Base-by-base conservation (phyloP, 805 yeast genomes). In the Lachancea quebecensis region DNA sequence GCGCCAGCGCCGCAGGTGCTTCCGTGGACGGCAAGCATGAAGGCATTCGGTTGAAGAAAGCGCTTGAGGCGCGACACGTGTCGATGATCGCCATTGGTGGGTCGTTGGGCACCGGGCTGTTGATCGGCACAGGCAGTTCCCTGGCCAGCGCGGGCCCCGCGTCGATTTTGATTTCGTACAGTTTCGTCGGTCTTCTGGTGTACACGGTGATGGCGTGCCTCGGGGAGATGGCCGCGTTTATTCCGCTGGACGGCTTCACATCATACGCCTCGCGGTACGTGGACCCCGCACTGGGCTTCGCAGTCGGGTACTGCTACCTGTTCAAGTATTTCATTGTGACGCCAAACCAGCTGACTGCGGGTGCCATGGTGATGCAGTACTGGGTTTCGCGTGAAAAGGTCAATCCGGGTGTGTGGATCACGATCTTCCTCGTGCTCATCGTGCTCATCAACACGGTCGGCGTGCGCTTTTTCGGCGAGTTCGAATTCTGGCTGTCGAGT, bases 41-140 rank as follows among this genome's bases (percentile, higher is more conserved):
- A 25, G 54, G 53, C 14, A 50, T 44, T 16, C 39, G 61, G 25
- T 45, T 59, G 38, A 60, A 55, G 42, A 60, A 59, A 46, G 61
- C 53, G 15, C 42, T 60, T 17, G 68, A 73, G 50, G 74, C 84
- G 39, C 63, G 88, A 43, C 88, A 82, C 57, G 72, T 81, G 50
- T 73, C 79, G 45, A 79, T 82, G 84, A 79, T 82, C 58, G 84
- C 93, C 51, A 78, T 86, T 52, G 95, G 93, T 53, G 91, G 93
- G 53, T 85, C 91, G 8, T 66, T 85, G 42, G 93, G 93, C 45
- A 84, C 93, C 1, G 95, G 90, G 58, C 70, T 85, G 46, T 69
- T 85, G 52, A 81, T 85, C 53, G 88, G 90, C 56, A 82, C 90
- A 2, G 88, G 89, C 46, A 67, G 79, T 12, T 81, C 90, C 1